These are phyloP conservation scores for Rubus parviflorus DNA, from an alignment of 306 rosid genomes.

Conservation along the genomic window DNA sequence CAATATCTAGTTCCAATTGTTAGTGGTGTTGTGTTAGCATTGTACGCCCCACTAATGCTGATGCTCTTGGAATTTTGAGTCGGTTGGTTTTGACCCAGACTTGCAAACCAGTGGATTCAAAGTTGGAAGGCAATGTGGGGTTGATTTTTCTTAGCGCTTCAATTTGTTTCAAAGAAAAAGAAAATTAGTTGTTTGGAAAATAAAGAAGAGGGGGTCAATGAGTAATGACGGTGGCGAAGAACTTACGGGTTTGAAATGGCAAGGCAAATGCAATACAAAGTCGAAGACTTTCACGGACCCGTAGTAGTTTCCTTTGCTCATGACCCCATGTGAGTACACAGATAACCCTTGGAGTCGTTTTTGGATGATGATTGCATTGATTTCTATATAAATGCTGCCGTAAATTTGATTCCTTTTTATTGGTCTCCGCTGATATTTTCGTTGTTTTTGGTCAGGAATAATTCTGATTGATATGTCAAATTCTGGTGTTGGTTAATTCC, in stretches of 20 bases:
- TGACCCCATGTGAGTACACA: too few relatives aligned
- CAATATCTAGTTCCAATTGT: not conserved
- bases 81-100: not conserved
- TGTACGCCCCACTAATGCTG: not conserved
- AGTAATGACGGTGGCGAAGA: not conserved
- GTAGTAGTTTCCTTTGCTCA: too few relatives aligned
- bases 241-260: not conserved
- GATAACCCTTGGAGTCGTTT: not conserved
- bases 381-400: not conserved
- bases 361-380: not conserved
- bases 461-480: not conserved
- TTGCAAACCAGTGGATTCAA: not conserved
- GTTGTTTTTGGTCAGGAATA: not conserved
- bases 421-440: not conserved
- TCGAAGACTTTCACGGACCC: not conserved
- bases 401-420: not conserved
- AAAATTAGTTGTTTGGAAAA: not conserved
- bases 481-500: not conserved
- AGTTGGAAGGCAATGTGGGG: too few relatives aligned
- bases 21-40: not conserved
- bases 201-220: not conserved
- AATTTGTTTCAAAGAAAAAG: too few relatives aligned
- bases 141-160: too few relatives aligned
- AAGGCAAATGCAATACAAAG: not conserved
- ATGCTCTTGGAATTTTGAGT: not conserved